Evolutionary conservation across 495 filamentous ascomycete species (phyloP).

Genomic region (Staphylotrichum tortipilum): DNA sequence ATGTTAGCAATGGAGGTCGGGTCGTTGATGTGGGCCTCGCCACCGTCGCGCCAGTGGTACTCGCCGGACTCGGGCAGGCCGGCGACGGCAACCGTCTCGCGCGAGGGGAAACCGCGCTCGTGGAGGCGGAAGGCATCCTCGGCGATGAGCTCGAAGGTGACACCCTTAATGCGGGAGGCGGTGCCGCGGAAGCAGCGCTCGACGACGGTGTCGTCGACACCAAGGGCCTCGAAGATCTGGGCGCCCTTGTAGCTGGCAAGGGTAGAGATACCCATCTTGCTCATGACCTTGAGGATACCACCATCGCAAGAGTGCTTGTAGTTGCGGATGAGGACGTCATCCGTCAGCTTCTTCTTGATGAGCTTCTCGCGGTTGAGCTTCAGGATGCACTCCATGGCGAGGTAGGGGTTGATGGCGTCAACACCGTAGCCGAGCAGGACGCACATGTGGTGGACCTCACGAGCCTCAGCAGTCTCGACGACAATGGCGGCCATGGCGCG

Average conservation of each 20-base stretch:
- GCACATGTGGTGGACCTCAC: constrained; percentile 98
- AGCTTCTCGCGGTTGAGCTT: constrained; percentile 96
- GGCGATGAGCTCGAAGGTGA: constrained; percentile 92
- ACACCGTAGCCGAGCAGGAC: constrained; percentile 94
- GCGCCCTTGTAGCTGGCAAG: constrained; percentile 98
- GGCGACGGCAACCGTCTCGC: constrained; percentile 65
- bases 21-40: constrained; percentile 97
- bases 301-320: constrained; percentile 98
- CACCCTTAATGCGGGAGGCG: constrained; percentile 88
- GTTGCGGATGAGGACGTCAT: constrained; percentile 84
- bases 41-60: constrained; percentile 99
- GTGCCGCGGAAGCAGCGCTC: constrained; percentile 96
- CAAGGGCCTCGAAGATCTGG: constrained; percentile 98
- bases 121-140: constrained; percentile 96
- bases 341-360: constrained; percentile 79
- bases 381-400: constrained; percentile 94
- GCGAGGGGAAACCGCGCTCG: constrained; percentile 87
- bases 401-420: constrained; percentile 94
- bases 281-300: constrained; percentile 99
- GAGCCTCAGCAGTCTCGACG: constrained; percentile 91
- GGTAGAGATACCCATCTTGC: constrained; percentile 99
- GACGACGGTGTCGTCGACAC: constrained; percentile 90
- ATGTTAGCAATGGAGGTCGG: constrained; percentile 93
- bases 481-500: constrained; percentile 80
- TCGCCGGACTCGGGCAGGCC: constrained; percentile 93